These are phyloP conservation scores for Rubia occidens DNA, from an alignment of 305 asterid genomes.

Conservation along the genomic window DNA sequence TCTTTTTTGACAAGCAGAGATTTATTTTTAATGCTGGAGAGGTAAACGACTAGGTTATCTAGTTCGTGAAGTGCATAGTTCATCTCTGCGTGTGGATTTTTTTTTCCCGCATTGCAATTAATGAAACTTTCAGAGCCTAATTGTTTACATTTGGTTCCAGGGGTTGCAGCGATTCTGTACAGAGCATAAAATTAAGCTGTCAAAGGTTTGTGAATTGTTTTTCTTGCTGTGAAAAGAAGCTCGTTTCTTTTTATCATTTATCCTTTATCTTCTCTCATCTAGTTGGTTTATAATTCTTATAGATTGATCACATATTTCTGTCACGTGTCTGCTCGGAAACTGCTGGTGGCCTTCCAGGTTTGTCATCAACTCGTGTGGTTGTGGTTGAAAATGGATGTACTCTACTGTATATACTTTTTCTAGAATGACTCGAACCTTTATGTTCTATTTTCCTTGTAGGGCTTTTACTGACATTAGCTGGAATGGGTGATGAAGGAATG, in stretches of 20 bases:
- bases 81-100: background rate
- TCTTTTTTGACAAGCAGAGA: constrained; percentile 91
- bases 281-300: constrained; percentile 24
- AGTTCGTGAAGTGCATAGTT: constrained; percentile 5
- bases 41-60: constrained; percentile 35
- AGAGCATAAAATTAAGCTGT: constrained; percentile 80
- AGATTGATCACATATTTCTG: constrained; percentile 95
- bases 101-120: background rate
- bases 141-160: constrained; percentile 32
- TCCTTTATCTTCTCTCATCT: background rate
- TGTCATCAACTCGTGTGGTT: constrained; percentile 7
- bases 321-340: constrained; percentile 98
- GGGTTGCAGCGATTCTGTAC: constrained; percentile 92
- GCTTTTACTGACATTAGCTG: constrained; percentile 78
- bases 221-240: no score
- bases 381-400: background rate
- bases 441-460: constrained; percentile 37
- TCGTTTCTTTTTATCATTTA: background rate
- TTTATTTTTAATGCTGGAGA: constrained; percentile 96
- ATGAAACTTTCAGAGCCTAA: constrained; percentile 9
- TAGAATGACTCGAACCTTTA: background rate
- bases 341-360: constrained; percentile 98
- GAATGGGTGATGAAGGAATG: constrained; percentile 77
- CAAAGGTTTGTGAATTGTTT: constrained; percentile 46
- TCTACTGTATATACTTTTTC: background rate